Base-by-base conservation (phyloP, 345 rosid species). In the Rhizophora mangle region DNA sequence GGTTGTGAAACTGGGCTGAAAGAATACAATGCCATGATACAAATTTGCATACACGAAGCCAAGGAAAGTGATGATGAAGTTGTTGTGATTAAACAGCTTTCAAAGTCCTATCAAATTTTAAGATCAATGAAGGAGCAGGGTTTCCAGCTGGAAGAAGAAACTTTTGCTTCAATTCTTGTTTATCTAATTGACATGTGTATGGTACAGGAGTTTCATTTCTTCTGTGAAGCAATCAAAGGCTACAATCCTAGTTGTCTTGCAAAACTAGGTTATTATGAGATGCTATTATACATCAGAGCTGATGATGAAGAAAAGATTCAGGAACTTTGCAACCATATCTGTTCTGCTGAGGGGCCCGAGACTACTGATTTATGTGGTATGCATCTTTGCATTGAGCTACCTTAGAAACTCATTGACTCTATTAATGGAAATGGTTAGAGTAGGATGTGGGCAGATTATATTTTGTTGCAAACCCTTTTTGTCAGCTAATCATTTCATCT, bases 181-280 rank as follows among this genome's bases (percentile, higher is more conserved):
- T 90, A 81, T 78, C 74, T 95, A 49, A 87, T 88, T 67, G 85
- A 82, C 53, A 86, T 65, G 88, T 81, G 86, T 22, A 83, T 88
- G 98, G 78, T 81, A 36, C 78, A 85, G 46, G 96, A 90, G 62
- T 95, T 95, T 27, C 63, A 78, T 58, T 65, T 65, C 36, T 78
- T 88, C 64, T 70, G 67, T 62, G 71, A 71, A 59, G 43, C 75
- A 9, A 74, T 90, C 70, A 72, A 68, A 67, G 89, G 84, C 51
- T 72, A 71, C 58, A 76, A 75, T 74, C 74, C 79, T 13, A 47
- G 74, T 47, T 69, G 80, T 8, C 68, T 32, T 68, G 80, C 85
- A 66, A 80, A 83, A 77, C 68, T 92, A 43, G 93, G 96, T 34
- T 92, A 86, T 82, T 92, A 92, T 72, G 96, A 95, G 84, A 92